Evolutionary conservation across 305 asterid species (phyloP).

Genomic region (Fraxinus velutina): DNA sequence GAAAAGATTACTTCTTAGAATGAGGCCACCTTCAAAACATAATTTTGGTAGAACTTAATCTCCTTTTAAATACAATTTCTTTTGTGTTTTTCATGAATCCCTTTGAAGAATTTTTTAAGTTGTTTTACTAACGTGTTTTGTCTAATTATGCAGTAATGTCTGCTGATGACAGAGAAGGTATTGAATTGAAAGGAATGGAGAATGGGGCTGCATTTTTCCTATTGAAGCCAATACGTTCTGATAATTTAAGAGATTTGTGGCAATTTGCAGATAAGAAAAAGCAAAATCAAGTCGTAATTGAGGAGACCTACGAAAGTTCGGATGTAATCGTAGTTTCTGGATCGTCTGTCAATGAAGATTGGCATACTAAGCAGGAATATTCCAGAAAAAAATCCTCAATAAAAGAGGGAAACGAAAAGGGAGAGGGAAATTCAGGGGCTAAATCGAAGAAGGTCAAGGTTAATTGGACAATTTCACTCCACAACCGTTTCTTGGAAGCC

Average conservation of each 20-base stretch:
- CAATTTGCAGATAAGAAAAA: conserved; percentile 35
- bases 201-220: conserved; percentile 47
- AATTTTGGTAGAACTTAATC: neutral
- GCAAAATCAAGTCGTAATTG: conserved; percentile 18
- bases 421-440: conserved; percentile 14
- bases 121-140: neutral
- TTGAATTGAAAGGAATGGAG: conserved; percentile 35
- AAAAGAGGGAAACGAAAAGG: conserved; percentile 23
- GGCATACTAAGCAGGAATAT: conserved; percentile 6
- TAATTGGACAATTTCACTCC: conserved; percentile 54
- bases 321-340: conserved; percentile 7
- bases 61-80: neutral
- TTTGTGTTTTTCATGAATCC: neutral
- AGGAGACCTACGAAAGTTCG: conserved; percentile 7
- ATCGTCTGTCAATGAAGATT: conserved; percentile 16
- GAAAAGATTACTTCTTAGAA: neutral
- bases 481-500: conserved; percentile 60
- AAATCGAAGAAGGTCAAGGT: conserved; percentile 38
- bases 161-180: conserved; percentile 33
- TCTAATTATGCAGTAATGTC: conserved; percentile 47
- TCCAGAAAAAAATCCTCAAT: conserved; percentile 24
- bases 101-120: neutral
- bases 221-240: conserved; percentile 38
- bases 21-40: neutral
- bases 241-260: conserved; percentile 52